Evolutionary conservation across 768 basidiomycete species (phyloP), one percentile per base, ranked within the genome.

Genomic region (Neoboletus brunneissimus): DNA sequence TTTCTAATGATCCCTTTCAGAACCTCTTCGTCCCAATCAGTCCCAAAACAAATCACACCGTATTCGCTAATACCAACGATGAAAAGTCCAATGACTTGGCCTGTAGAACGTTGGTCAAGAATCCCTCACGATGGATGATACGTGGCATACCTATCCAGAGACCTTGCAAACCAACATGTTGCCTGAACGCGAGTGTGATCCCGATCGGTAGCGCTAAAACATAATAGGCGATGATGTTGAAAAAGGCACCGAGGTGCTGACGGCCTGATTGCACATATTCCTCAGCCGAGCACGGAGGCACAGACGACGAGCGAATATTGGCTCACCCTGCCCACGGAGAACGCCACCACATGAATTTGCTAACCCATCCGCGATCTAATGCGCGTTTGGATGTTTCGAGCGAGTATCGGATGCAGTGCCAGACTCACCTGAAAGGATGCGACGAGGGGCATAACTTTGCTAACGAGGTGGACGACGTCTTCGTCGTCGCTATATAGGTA

Each of bases 41-140:
- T 82, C 1, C 76, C 76, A 18, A 79, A 68, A 73, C 80, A 81
- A 8, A 89, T 83, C 10, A 83, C 83, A 6, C 64, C 70, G 54
- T 88, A 88, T 70, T 89, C 88, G 22, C 83, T 79, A 15, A 86
- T 59, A 1, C 86, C 88, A n/a, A 90, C 86, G 3, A 82, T 76
- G 63, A 88, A 87, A 6, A 91, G 73, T 0, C 84, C 89, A 23
- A 89, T 74, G 31, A 88, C 87, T 68, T 90, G 89, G 23, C 88
- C 88, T 85, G 58, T 40, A 20, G 48, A 31, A 55, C 41, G 34
- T 25, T 51, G 5, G 20, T 76, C 66, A 40, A 44, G 43, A 4
- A 12, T 38, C 8, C 15, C 1, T 54, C 50, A 20, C 13, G n/a
- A 18, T n/a, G 10, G 13, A n/a, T 20, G 7, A 34, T 0, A n/a